Base-by-base conservation (phyloP, 352 stramenopile genomes). In the Globisporangium polare region DNA sequence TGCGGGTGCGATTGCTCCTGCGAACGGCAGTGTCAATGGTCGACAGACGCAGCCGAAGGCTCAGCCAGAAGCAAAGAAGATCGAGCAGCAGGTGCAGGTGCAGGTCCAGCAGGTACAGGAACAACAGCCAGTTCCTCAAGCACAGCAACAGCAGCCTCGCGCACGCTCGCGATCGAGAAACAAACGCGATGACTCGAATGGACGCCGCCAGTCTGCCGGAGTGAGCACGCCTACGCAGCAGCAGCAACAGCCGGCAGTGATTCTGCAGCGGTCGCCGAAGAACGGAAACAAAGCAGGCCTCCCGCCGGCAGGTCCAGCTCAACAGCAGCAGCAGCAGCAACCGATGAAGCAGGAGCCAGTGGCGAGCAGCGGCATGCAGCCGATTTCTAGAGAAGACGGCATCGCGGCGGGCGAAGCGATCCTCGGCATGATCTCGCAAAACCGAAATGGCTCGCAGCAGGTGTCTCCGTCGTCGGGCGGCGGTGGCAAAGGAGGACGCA, bases 371-470 rank as follows among this genome's bases (percentile, higher is more conserved):
- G 75, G 71, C 22, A 88, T 88, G 74, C 67, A 86, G 29, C 74
- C 80, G 13, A 89, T 93, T 49, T 92, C 80, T 6, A 83, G 83
- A 51, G 83, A 80, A 35, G 83, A 95, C 65, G 86, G 86, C 46
- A 91, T 92, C 49, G 80, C 82, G 20, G 86, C 86, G 5, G 86
- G 86, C 35, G 84, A 92, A 50, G 77, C 83, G 33, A 95, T 95
- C 60, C 74, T 95, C 52, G 83, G 80, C 20, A 93, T 95, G 83
- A 86, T 95, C 54, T 77, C 78, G 41, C 74, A 86, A 51, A 78
- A 72, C 52, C 69, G 52, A 12, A 61, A 45, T 45, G 29, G 29
- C 58, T 41, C 20, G 63, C 66, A 62, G 47, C 54, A 57, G 18
- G 39, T 17, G 47, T 53, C 47, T 53, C 47, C 47, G 15, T 45